Evolutionary conservation across 441 rosid genomes (phyloP).

Genomic region (Codiaeum variegatum): DNA sequence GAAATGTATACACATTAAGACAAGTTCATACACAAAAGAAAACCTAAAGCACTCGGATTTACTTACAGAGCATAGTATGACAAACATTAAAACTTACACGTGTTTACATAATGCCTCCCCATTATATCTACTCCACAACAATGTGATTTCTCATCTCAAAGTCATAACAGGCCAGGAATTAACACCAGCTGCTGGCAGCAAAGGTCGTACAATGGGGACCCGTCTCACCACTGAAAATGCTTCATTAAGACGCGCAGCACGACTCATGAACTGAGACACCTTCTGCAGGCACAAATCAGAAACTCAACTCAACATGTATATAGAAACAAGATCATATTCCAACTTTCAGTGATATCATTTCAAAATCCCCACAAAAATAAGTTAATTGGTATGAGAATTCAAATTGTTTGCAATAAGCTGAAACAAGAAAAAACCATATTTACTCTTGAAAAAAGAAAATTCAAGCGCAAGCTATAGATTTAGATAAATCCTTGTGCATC

Average conservation of each 20-base stretch:
- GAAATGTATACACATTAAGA: not conserved
- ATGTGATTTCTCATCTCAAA: slow-evolving; percentile 43
- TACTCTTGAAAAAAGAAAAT: not conserved
- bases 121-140: not conserved
- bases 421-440: not conserved
- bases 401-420: not conserved
- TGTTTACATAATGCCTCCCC: slow-evolving; percentile 19
- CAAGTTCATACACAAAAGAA: slow-evolving; percentile 1
- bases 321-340: not conserved
- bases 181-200: slow-evolving; percentile 53
- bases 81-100: slow-evolving; percentile 14
- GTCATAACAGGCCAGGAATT: slow-evolving; percentile 78
- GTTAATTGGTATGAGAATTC: not conserved
- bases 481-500: not conserved
- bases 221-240: slow-evolving; percentile 78
- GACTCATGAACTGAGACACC: slow-evolving; percentile 71
- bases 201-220: slow-evolving; percentile 72
- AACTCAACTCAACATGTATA: not conserved
- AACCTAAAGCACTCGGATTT: slow-evolving; percentile 13
- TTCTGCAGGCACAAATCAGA: slow-evolving; percentile 40
- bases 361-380: not conserved
- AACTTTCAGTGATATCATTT: not conserved
- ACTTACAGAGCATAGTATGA: slow-evolving; percentile 20
- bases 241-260: slow-evolving; percentile 77
- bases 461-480: not conserved